These are phyloP conservation scores for Daldinia grandis DNA, from an alignment of 495 filamentous ascomycete species.

Conservation along the genomic window DNA sequence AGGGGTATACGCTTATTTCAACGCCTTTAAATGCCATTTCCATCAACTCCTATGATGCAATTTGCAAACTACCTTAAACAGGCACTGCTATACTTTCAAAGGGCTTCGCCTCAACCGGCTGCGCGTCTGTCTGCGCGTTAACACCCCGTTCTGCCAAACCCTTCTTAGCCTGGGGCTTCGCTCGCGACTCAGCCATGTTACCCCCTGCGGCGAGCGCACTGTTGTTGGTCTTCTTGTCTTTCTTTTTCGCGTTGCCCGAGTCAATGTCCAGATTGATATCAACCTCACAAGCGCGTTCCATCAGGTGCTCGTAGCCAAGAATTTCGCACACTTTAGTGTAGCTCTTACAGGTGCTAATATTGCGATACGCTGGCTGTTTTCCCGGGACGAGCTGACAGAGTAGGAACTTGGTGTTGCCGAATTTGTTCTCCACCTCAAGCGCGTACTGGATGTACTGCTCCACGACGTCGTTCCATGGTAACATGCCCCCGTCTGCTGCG, in stretches of 20 bases:
- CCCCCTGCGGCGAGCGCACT: conserved; percentile 52
- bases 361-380: conserved; percentile 67
- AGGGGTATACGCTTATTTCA: conserved; percentile 20
- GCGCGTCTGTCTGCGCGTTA: conserved; percentile 12
- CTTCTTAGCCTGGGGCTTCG: conserved; percentile 39
- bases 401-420: conserved; percentile 90
- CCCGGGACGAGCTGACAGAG: conserved; percentile 86
- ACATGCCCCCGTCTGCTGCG: conserved; percentile 68
- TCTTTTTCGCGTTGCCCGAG: conserved; percentile 51
- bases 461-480: conserved; percentile 78
- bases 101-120: conserved; percentile 14
- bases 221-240: conserved; percentile 49
- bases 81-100: conserved; percentile 28
- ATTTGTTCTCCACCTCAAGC: conserved; percentile 81
- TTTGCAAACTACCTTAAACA: neutral
- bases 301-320: conserved; percentile 68
- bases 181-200: conserved; percentile 42
- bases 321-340: conserved; percentile 70
- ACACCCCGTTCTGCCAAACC: conserved; percentile 47
- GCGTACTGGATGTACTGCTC: conserved; percentile 73
- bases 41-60: conserved; percentile 15
- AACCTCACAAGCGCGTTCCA: conserved; percentile 64
- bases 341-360: conserved; percentile 65
- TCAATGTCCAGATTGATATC: conserved; percentile 70
- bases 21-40: conserved; percentile 42